phyloP scores from a whole-genome alignment of 208 protist species.

The Trypanosoma rangeli region DNA sequence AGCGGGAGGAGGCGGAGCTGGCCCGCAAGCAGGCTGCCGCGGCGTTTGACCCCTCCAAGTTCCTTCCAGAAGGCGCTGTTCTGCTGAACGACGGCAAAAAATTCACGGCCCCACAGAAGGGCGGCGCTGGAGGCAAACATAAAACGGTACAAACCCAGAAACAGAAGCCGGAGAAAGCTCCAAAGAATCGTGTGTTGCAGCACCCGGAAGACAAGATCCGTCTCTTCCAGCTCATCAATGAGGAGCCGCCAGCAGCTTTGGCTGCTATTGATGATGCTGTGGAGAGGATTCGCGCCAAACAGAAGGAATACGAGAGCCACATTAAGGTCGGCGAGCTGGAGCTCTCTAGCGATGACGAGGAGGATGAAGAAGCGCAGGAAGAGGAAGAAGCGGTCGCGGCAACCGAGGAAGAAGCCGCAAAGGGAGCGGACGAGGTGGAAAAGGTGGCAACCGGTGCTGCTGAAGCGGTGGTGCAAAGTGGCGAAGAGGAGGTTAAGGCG shows the following conservation, averaged over 20 bases:
- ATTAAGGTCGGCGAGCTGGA: constrained; percentile 46
- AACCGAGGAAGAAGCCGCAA: neutral
- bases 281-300: constrained; percentile 37
- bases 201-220: constrained; percentile 70
- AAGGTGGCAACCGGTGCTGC: constrained; percentile 1
- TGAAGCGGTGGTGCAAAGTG: neutral
- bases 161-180: constrained; percentile 5
- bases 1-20: constrained; percentile 58
- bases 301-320: constrained; percentile 57
- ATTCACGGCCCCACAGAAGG: constrained; percentile 31
- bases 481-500: neutral
- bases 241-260: constrained; percentile 51
- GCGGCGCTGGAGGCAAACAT: constrained; percentile 33
- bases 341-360: constrained; percentile 66
- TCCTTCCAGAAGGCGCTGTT: constrained; percentile 56
- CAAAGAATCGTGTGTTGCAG: constrained; percentile 41
- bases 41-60: constrained; percentile 59
- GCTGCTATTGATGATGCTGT: constrained; percentile 49
- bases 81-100: constrained; percentile 76
- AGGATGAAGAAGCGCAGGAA: constrained; percentile 38
- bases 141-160: constrained; percentile 30
- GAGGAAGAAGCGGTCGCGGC: neutral
- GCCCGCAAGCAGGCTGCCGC: constrained; percentile 46
- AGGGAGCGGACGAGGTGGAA: constrained; percentile 15
- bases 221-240: constrained; percentile 54